Base-by-base conservation (phyloP, 306 rosid species). In the Cicer cuneatum region DNA sequence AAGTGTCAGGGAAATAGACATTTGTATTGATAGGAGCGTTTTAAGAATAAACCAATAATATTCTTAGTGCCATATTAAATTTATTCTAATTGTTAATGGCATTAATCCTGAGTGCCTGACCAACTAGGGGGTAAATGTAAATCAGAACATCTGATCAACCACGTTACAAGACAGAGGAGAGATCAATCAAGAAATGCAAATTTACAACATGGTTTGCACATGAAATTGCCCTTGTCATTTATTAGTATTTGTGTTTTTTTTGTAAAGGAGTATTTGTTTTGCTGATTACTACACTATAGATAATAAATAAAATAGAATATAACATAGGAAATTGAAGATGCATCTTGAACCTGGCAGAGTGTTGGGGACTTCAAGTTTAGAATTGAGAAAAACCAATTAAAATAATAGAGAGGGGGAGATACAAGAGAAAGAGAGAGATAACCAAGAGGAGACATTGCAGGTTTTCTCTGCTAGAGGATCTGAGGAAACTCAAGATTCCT, bases 401-500 rank as follows among this genome's bases (percentile, higher is more conserved):
- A 66, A 66, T 42, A 78, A 57, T 35, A 33, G 39, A 41, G 8
- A 46, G 8, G 11, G 18, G 19, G 11, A 29, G 29, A 56, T 10
- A 2, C 62, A 47, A 38, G 49, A 11, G 63, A 51, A 58, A 63
- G 5, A 62, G 16, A 60, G 70, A 47, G 58, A 65, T 9, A 21
- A 19, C 10, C 62, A 39, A 63, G 11, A 10, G 45, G 16, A 10
- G 51, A 38, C 60, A 64, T 72, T 35, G 61, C 73, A 65, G 69
- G 63, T 74, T 73, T 72, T 48, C 42, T 42, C 69, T 72, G 46
- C 16, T 69, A 79, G 69, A 56, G 72, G 78, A 84, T 67, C 82
- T 38, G 80, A 63, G 60, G 71, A 69, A 69, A 80, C 78, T 45
- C 12, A 62, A 76, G 83, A 71, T 66, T 71, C 86, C 64, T 57